phyloP scores from a whole-genome alignment of 2,329 filamentous ascomycete species.

The Ophiostoma pallidulum region DNA sequence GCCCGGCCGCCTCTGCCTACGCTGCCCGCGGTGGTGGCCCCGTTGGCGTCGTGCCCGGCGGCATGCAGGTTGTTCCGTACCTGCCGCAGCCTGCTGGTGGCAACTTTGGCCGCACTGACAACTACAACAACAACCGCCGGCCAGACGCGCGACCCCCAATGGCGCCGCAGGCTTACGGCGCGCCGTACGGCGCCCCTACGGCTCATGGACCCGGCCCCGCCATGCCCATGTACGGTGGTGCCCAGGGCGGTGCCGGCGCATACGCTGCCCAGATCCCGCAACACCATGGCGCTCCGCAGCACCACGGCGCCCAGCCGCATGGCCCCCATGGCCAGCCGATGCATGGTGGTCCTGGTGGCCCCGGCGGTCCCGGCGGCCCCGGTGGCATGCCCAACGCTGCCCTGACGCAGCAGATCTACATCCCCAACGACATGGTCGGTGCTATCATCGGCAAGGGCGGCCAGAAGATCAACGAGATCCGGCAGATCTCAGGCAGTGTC shows the following conservation, averaged over 20 bases:
- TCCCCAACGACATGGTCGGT: constrained; percentile 98
- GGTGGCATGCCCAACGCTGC: constrained; percentile 61
- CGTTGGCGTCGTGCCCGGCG: constrained; percentile 85
- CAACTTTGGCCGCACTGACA: constrained; percentile 84
- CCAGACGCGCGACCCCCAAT: constrained; percentile 65
- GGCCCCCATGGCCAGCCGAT: constrained; percentile 68
- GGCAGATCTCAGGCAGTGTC: constrained; percentile 91
- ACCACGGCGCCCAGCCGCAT: constrained; percentile 46
- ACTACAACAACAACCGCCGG: constrained; percentile 57
- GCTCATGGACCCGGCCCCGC: constrained; percentile 52
- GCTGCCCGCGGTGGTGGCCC: constrained; percentile 90
- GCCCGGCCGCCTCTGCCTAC: constrained; percentile 93
- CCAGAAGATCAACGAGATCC: constrained; percentile 98
- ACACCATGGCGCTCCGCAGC: constrained; percentile 50
- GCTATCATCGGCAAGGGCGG: constrained; percentile 98
- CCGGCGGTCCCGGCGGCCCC: constrained; percentile 48
- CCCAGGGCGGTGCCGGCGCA: constrained; percentile 57
- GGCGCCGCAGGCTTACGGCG: constrained; percentile 66
- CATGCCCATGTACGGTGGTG: constrained; percentile 61
- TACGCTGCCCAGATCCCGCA: constrained; percentile 79
- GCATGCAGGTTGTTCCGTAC: constrained; percentile 99
- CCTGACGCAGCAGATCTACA: constrained; percentile 96
- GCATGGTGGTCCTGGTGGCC: constrained; percentile 28
- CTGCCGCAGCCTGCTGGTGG: constrained; percentile 86
- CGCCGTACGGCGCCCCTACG: constrained; percentile 60